Percentiles rank a stretch among this genome's conserved stretches.
These are phyloP conservation scores for Chaetomium tenue DNA, from an alignment of 495 filamentous ascomycete species.

Conservation along the genomic window DNA sequence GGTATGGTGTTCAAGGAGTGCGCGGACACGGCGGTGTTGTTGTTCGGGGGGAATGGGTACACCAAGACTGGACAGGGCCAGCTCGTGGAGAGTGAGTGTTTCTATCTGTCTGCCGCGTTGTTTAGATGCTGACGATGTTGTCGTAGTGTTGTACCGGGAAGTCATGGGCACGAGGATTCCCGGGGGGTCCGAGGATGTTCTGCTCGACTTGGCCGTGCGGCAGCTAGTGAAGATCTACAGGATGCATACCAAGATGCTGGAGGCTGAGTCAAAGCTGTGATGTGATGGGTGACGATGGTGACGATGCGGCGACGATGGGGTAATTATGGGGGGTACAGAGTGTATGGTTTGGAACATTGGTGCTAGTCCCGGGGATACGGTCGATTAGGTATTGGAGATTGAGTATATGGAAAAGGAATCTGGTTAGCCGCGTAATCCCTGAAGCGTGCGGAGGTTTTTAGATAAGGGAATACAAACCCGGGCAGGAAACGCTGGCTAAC, in stretches of 20 bases:
- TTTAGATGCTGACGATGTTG: too few species aligned
- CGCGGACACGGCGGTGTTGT: conserved; percentile 61
- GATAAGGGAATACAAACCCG: too few species aligned
- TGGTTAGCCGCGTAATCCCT: too few species aligned
- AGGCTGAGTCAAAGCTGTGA: conserved; percentile 31
- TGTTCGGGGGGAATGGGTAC: conserved; percentile 73
- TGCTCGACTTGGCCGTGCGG: conserved; percentile 67
- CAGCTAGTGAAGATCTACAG: conserved; percentile 73
- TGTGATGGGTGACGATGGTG: too few species aligned
- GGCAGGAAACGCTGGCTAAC: too few species aligned
- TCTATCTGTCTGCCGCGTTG: neutral
- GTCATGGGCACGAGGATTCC: conserved; percentile 63
- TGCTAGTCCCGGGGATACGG: too few species aligned
- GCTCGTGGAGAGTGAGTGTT: conserved; percentile 61
- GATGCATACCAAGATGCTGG: conserved; percentile 59
- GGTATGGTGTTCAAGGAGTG: conserved; percentile 70
- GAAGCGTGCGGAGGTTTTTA: too few species aligned
- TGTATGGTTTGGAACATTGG: too few species aligned
- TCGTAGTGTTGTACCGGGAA: conserved; percentile 54
- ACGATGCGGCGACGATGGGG: too few species aligned
- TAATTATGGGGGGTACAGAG: too few species aligned
- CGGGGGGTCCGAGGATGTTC: conserved; percentile 72
- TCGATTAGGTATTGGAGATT: too few species aligned
- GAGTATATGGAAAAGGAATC: too few species aligned
- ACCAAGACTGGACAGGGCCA: conserved; percentile 68